Conservation (phyloP, 257 asterid genomes). For the Jacaranda copaia region DNA sequence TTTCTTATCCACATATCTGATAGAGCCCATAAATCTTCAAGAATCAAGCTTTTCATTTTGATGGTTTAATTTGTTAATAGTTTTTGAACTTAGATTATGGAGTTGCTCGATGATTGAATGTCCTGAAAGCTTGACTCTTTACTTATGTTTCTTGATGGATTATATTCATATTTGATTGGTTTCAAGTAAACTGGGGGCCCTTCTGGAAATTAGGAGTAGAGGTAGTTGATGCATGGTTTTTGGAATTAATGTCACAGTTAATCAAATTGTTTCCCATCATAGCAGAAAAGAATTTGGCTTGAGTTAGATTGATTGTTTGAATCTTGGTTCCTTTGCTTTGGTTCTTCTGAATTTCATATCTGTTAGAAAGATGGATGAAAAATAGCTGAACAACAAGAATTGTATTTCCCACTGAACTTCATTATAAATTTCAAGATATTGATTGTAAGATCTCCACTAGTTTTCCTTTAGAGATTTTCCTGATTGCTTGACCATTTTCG, state of each 20-base stretch:
- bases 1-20: conserved; percentile 26
- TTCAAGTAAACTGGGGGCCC: conserved; percentile 23
- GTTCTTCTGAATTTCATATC: conserved; percentile 17
- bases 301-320: conserved; percentile 22
- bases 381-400: background rate
- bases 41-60: conserved; percentile 26
- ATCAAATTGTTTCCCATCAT: conserved; percentile 10
- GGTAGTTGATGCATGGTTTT: conserved; percentile 19
- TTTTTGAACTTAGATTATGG: conserved; percentile 15
- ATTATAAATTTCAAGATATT: background rate
- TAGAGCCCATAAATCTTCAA: conserved; percentile 14
- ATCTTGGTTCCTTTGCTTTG: conserved; percentile 28
- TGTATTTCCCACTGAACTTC: background rate
- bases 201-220: conserved; percentile 24
- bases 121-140: conserved; percentile 20
- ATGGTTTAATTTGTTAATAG: conserved; percentile 26
- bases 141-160: conserved; percentile 22
- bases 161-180: conserved; percentile 25
- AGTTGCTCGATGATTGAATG: conserved; percentile 24
- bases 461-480: background rate
- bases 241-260: conserved; percentile 20
- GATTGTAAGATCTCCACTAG: no score
- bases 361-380: conserved; percentile 4
- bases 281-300: background rate
- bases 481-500: conserved; percentile 22